Evolutionary conservation across 1,284 basidiomycete species (phyloP).

Genomic region (Hemileia vastatrix): DNA sequence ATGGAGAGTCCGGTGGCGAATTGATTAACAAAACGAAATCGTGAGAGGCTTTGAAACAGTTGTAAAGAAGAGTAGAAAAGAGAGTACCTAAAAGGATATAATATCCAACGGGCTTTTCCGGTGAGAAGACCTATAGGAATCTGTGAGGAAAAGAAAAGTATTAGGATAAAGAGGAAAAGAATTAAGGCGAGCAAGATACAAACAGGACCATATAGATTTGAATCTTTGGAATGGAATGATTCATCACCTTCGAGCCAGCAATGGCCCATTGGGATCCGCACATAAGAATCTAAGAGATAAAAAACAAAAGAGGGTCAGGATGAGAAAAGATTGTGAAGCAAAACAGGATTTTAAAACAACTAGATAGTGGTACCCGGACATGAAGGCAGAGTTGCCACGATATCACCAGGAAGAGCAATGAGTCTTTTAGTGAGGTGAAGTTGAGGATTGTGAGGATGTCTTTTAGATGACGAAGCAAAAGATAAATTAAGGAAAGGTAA

Average conservation of each 20-base stretch:
- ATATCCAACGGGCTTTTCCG: no score
- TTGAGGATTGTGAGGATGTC: constrained; percentile 49
- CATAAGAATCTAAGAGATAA: not conserved
- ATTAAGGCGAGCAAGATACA: constrained; percentile 47
- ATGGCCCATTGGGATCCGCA: constrained; percentile 31
- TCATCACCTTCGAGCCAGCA: constrained; percentile 54
- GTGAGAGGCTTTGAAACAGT: no score
- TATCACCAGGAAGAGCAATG: constrained; percentile 50
- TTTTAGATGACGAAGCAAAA: constrained; percentile 25
- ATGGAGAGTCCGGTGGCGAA: no score
- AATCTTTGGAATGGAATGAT: constrained; percentile 47
- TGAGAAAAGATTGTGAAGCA: not conserved
- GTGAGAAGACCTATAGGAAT: no score
- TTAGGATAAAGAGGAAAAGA: constrained; percentile 45
- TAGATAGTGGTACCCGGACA: constrained; percentile 42
- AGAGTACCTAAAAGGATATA: no score
- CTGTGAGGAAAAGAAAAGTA: no score
- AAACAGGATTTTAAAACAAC: constrained; percentile 44
- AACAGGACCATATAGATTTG: constrained; percentile 50
- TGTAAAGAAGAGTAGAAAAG: no score
- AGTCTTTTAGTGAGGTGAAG: constrained; percentile 51
- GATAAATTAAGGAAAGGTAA: not conserved
- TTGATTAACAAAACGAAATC: no score
- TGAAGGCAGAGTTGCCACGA: constrained; percentile 47
- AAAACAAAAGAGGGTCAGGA: not conserved